Base-by-base conservation (phyloP, 1,284 basidiomycete genomes). In the Agroathelia rolfsii region DNA sequence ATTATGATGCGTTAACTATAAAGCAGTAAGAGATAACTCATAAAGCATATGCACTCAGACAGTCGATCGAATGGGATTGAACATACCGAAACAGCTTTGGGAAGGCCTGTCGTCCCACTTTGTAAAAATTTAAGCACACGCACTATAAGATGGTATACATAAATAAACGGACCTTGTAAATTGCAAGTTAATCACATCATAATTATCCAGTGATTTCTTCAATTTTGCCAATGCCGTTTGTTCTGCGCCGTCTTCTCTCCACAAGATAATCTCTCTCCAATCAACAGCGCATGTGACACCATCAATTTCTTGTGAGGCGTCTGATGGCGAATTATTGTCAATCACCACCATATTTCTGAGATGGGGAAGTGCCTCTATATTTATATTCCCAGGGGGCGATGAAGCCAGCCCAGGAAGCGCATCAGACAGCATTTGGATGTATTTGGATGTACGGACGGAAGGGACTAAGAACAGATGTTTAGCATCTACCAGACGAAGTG, bases 111-210 rank as follows among this genome's bases (percentile, higher is more conserved):
- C 4, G 83, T 87, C 10, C 84, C 84, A 44, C 83, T 86, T 36
- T 28, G 15, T 16, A 17, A 36, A 32, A 31, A 21, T 19, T 34
- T 25, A 20, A 25, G 14, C 24, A 35, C 28, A 17, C 12, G 14
- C 11, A 15, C 18, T 17, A 13, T n/a, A n/a, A n/a, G n/a, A n/a
- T n/a, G 4, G 15, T 29, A 20, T 27, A 30, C 32, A 16, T n/a
- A 27, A 29, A 24, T 25, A 28, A 16, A 43, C 56, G 6, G 39
- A 81, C 82, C 82, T 86, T 13, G 84, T 87, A 45, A 86, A 85
- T 49, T 88, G 85, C 38, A 89, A 45, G 47, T 87, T 89, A 34
- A 86, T 75, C 2, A 87, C 62, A 24, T 88, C 84, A 36, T 83
- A 71, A 25, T 70, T 68, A 9, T 62, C 35, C 36, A 76, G 42